These are phyloP conservation scores for Panaeolus cyanescens DNA, from an alignment of 768 basidiomycete genomes.

Conservation along the genomic window DNA sequence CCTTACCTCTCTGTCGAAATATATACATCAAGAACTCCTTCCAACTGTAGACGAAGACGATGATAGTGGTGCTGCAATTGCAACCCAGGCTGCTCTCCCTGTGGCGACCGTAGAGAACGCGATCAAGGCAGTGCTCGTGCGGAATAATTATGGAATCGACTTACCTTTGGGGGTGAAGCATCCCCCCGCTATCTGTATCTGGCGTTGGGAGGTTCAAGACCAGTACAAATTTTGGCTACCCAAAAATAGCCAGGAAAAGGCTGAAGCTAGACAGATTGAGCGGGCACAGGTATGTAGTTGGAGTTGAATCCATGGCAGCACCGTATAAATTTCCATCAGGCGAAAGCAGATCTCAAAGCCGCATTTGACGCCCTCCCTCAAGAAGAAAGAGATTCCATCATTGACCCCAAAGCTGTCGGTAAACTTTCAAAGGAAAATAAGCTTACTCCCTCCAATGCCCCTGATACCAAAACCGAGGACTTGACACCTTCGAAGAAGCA, in stretches of 20 bases:
- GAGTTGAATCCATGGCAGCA: neutral
- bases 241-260: conserved; percentile 63
- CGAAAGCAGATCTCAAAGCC: conserved; percentile 53
- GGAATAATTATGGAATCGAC: conserved; percentile 84
- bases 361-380: conserved; percentile 61
- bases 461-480: conserved; percentile 27
- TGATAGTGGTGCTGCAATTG: conserved; percentile 36
- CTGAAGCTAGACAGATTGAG: conserved; percentile 61
- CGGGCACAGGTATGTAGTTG: conserved; percentile 55
- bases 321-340: conserved; percentile 38
- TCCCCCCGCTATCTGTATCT: conserved; percentile 68
- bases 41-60: conserved; percentile 64
- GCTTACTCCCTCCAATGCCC: conserved; percentile 19
- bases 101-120: conserved; percentile 62
- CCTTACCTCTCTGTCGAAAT: conserved; percentile 59
- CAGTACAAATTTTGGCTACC: conserved; percentile 64
- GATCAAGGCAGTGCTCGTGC: conserved; percentile 61
- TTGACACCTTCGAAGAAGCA: conserved; percentile 31
- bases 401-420: conserved; percentile 48
- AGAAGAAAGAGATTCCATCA: conserved; percentile 53
- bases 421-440: conserved; percentile 36
- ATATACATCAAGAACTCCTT: conserved; percentile 68
- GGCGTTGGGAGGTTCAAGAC: conserved; percentile 86
- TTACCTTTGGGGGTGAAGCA: conserved; percentile 47
- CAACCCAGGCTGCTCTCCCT: conserved; percentile 42